Evolutionary conservation across 2,329 filamentous ascomycete genomes (phyloP).

Genomic region (Cladosporium colombiae): DNA sequence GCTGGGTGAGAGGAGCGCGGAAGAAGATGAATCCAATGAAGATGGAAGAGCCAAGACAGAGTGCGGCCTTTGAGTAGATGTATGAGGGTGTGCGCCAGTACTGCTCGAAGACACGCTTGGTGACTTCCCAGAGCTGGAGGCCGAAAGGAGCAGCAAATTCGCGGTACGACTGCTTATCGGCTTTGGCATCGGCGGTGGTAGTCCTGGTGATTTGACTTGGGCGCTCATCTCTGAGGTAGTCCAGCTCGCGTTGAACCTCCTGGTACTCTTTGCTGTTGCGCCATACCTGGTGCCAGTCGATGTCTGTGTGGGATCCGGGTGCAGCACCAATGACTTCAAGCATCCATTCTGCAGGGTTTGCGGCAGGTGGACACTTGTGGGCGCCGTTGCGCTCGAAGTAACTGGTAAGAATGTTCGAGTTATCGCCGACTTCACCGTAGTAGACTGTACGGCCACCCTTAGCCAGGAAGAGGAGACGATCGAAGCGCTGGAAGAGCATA

Average conservation of each 20-base stretch:
- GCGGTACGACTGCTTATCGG: constrained; percentile 60
- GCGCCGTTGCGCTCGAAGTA: constrained; percentile 79
- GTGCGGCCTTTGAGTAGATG: constrained; percentile 77
- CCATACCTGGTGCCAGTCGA: constrained; percentile 55
- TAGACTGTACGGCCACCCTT: constrained; percentile 78
- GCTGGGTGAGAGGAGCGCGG: constrained; percentile 68
- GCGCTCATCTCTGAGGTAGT: constrained; percentile 46
- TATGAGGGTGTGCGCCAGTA: constrained; percentile 90
- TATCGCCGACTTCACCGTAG: constrained; percentile 75
- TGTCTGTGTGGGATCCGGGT: constrained; percentile 50
- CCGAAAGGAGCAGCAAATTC: constrained; percentile 80
- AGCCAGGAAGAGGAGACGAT: constrained; percentile 75
- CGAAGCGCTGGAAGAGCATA: constrained; percentile 90
- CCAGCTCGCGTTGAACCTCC: constrained; percentile 49
- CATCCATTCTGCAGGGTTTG: constrained; percentile 86
- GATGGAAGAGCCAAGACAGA: constrained; percentile 66
- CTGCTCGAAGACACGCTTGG: constrained; percentile 78
- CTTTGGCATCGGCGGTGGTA: constrained; percentile 34
- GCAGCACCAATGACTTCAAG: constrained; percentile 56
- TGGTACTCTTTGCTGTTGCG: constrained; percentile 49
- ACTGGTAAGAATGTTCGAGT: constrained; percentile 65
- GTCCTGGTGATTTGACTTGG: constrained; percentile 33
- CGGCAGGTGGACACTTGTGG: constrained; percentile 62
- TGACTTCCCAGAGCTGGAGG: constrained; percentile 67
- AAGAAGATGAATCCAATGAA: constrained; percentile 86